Conservation (phyloP, 129 eudicot genomes). For the Arctium minus region DNA sequence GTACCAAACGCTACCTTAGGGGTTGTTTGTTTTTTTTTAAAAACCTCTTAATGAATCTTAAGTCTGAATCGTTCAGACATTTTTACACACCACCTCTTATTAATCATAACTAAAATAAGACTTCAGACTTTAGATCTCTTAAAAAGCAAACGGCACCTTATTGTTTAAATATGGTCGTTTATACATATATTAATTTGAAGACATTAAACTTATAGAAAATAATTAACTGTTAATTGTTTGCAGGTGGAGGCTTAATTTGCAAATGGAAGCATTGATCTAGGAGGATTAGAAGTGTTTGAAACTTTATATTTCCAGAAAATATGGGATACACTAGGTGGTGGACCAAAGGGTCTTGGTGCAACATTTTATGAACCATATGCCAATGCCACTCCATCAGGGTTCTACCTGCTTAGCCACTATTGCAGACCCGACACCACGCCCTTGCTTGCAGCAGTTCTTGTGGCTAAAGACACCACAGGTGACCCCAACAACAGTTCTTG, state of each 20-base stretch:
- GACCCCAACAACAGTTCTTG: constrained; percentile 13
- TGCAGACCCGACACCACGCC: constrained; percentile 31
- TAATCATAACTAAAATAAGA: too few species aligned
- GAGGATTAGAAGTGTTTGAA: constrained; percentile 37
- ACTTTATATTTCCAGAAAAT: constrained; percentile 33
- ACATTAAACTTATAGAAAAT: not conserved
- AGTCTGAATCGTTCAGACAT: too few species aligned
- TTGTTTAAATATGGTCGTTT: not conserved
- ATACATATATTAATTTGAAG: not conserved
- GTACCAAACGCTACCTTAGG: too few species aligned
- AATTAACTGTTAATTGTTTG: not conserved
- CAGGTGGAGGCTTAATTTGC: constrained; percentile 52
- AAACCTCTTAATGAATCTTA: too few species aligned
- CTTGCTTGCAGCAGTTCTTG: constrained; percentile 30
- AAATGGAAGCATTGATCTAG: constrained; percentile 44
- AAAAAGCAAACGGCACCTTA: too few species aligned
- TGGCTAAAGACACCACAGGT: constrained; percentile 31
- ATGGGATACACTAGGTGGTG: constrained; percentile 35
- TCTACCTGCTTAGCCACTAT: constrained; percentile 36
- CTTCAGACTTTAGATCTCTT: too few species aligned
- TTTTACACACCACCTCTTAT: too few species aligned
- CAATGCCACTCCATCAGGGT: constrained; percentile 29
- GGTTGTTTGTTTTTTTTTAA: too few species aligned
- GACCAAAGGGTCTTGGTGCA: constrained; percentile 29
- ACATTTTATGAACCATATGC: constrained; percentile 49